Conservation (phyloP, 2,329 filamentous ascomycete genomes). For the Aspergillus quadricinctus region DNA sequence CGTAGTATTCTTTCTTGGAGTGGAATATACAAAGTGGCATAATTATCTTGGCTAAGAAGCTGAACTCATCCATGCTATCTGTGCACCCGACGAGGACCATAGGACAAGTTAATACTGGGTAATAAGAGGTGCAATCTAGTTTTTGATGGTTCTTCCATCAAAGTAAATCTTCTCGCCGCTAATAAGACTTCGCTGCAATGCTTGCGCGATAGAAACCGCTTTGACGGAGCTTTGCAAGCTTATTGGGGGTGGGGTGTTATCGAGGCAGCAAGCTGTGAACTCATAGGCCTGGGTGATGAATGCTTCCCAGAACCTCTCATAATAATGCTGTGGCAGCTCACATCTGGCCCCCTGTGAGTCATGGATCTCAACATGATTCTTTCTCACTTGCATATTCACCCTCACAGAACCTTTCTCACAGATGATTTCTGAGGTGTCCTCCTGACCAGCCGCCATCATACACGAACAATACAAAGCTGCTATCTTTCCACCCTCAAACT, state of each 20-base stretch:
- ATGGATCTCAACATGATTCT: constrained; percentile 55
- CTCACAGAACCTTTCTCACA: constrained; percentile 62
- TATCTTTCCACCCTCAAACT: constrained; percentile 61
- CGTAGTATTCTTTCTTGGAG: no score
- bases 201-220: constrained; percentile 55
- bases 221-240: constrained; percentile 55
- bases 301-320: constrained; percentile 60
- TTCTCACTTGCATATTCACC: constrained; percentile 57
- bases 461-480: constrained; percentile 60
- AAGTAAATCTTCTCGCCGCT: constrained; percentile 56
- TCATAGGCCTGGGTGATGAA: constrained; percentile 63
- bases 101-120: no score
- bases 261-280: constrained; percentile 57
- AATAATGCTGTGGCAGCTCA: constrained; percentile 61
- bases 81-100: no score
- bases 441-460: constrained; percentile 66
- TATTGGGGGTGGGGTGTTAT: constrained; percentile 53
- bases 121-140: no score
- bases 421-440: constrained; percentile 64
- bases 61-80: no score
- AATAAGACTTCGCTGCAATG: constrained; percentile 55
- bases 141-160: constrained; percentile 31
- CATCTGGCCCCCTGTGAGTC: constrained; percentile 52
- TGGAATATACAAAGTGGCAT: no score
- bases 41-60: no score